Conservation (phyloP, 371 early-diverging fungal genomes). For the Actinomortierella ambigua region DNA sequence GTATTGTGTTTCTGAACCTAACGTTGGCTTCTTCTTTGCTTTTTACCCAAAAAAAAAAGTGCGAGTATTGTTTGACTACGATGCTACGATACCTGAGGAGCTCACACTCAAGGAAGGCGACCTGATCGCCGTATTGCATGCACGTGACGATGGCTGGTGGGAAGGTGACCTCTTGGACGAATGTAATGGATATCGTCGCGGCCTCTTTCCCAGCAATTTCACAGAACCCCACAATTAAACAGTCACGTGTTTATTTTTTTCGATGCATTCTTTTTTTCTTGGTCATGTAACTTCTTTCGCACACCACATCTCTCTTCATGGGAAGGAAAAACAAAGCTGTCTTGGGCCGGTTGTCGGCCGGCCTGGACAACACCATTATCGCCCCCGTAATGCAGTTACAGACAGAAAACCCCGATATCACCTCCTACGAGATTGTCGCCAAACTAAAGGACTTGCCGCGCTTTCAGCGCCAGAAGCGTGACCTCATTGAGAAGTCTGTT, state of each 20-base stretch:
- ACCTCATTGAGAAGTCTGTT: constrained; percentile 31
- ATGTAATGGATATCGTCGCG: constrained; percentile 39
- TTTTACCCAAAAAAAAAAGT: too few species aligned
- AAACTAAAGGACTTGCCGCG: constrained; percentile 32
- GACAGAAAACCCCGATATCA: constrained; percentile 39
- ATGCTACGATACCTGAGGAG: constrained; percentile 79
- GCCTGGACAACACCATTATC: constrained; percentile 26
- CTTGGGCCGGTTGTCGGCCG: too few species aligned
- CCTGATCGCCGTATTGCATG: constrained; percentile 72
- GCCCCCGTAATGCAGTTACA: constrained; percentile 47
- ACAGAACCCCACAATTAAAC: constrained; percentile 54
- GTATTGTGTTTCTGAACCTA: too few species aligned
- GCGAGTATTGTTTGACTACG: constrained; percentile 83
- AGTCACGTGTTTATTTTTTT: too few species aligned
- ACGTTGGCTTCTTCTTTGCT: too few species aligned
- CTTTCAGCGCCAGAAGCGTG: constrained; percentile 33
- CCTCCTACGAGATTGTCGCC: constrained; percentile 27
- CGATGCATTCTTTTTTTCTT: too few species aligned
- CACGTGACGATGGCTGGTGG: constrained; percentile 77
- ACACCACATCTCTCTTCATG: too few species aligned
- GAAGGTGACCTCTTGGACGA: constrained; percentile 67
- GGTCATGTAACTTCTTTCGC: too few species aligned
- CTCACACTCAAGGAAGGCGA: constrained; percentile 76
- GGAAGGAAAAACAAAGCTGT: too few species aligned
- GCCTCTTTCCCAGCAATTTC: constrained; percentile 70